Base-by-base conservation (phyloP, 139 green algal genomes). In the Micractinium conductrix region DNA sequence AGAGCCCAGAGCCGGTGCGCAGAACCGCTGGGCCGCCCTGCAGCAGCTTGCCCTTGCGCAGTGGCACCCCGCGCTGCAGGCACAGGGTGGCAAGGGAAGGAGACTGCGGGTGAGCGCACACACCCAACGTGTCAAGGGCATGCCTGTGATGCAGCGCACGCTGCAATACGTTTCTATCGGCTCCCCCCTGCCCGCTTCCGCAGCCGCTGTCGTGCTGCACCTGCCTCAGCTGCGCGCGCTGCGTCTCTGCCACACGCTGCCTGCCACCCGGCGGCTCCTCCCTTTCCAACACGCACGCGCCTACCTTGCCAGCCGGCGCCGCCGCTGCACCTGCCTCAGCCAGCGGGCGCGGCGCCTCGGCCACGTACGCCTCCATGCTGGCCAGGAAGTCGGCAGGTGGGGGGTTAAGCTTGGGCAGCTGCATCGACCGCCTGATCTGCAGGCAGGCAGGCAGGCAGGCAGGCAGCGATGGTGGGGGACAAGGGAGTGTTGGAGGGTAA, bases 281-380 rank as follows among this genome's bases (percentile, higher is more conserved):
- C n/a, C n/a, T n/a, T n/a, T n/a, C n/a, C n/a, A n/a, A n/a, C n/a
- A n/a, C n/a, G n/a, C n/a, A 40, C 35, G 1, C 19, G 10, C 58
- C 44, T 7, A 73, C 80, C 80, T 43, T 67, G 26, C 48, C 21
- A 0, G 42, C 62, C 4, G 62, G n/a, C 6, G 72, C 58, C 30
- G 43, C 62, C 0, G 30, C 62, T 1, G 85, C 42, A 1, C 44
- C 40, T 12, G 82, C n/a, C n/a, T n/a, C n/a, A n/a, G n/a, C 24
- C 22, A 82, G 37, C 10, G 43, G 38, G 28, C 79, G 30, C 16
- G 55, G 68, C 38, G 73, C 85, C 14, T 87, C 78, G 0, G 28
- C 48, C 55, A 85, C 26, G 68, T 98, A 98, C 40, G 96, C 92
- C 85, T 98, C 92, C 95, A 99, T 97, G 30, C 91, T 93, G 6